Evolutionary conservation across 768 basidiomycete species (phyloP), one percentile per base, ranked within the genome.

Genomic region (Dendrothele bispora): DNA sequence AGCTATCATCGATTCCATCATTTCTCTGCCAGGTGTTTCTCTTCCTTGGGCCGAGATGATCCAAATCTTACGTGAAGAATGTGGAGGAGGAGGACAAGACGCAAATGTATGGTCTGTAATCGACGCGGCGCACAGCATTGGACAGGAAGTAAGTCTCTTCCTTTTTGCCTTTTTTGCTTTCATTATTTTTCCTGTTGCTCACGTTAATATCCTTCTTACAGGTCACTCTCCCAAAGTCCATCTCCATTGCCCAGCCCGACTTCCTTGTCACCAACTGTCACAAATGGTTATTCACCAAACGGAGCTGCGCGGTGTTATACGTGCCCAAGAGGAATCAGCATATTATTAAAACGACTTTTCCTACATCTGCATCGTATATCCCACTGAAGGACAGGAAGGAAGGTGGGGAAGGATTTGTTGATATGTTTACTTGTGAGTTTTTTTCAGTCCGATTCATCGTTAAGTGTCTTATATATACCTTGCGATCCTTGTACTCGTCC

Each of bases 251-350:
- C 1, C 63, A 66, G 36, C 78, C 79, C 6, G 83, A 86, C 59
- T 84, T 84, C 61, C 84, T 77, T 76, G 63, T 80, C 15, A 78
- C 80, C 69, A 84, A 83, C 52, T 80, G 79, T 51, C 81, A 84
- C 63, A 86, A 86, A 59, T 86, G 84, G 84, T 60, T 85, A 7
- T 76, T 66, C 50, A 70, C 74, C 3, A 75, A 81, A 60, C 69
- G 83, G n/a, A 69, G 73, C 7, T 77, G 72, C 37, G 74, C 82
- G 1, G 61, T 81, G 17, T 61, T 86, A 27, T 65, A 62, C 47
- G 64, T 66, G 15, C 55, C 64, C 8, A 58, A 59, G 52, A 55
- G 85, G 42, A 84, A 86, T 54, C 86, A 87, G 46, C 75, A 81
- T 49, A 58, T 82, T 25, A 79, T 88, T 49, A 77, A 72, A 54